These are phyloP conservation scores for Zygosaccharomyces sapae DNA, from an alignment of 1,139 yeast genomes.

Conservation along the genomic window DNA sequence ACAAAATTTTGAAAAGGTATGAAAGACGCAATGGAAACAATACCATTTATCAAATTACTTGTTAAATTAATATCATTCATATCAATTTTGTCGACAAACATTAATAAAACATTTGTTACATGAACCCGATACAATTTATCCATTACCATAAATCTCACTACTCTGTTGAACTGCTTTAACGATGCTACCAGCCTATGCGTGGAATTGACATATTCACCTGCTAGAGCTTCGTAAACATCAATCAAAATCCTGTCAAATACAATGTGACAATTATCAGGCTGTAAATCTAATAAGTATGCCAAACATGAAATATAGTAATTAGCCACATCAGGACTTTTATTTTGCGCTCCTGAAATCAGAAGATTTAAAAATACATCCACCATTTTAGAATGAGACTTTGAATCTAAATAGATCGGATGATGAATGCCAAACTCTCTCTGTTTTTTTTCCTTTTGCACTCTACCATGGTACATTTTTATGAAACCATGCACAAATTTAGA, in stretches of 20 bases:
- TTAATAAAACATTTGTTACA: constrained; percentile 63
- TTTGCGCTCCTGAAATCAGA: constrained; percentile 72
- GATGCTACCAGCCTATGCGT: constrained; percentile 80
- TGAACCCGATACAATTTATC: constrained; percentile 73
- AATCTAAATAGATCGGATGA: constrained; percentile 44
- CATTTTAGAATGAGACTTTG: constrained; percentile 42
- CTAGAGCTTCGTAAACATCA: constrained; percentile 80
- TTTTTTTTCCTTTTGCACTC: constrained; percentile 49
- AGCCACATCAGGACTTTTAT: constrained; percentile 59
- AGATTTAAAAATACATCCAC: constrained; percentile 50
- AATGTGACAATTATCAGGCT: constrained; percentile 43
- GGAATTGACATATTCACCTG: constrained; percentile 67
- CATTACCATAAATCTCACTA: constrained; percentile 64
- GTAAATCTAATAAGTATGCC: constrained; percentile 59
- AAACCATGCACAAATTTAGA: constrained; percentile 58
- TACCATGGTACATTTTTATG: constrained; percentile 54
- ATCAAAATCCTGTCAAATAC: constrained; percentile 63
- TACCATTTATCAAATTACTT: constrained; percentile 60
- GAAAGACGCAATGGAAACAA: constrained; percentile 67
- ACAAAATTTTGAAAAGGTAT: constrained; percentile 62
- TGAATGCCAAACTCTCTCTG: constrained; percentile 18
- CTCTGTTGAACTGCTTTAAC: constrained; percentile 58
- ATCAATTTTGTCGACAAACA: constrained; percentile 79
- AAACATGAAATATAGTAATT: constrained; percentile 59
- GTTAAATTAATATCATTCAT: constrained; percentile 81